Evolutionary conservation across 148 eudicot genomes (phyloP).

Genomic region (Suaeda aralocaspica): DNA sequence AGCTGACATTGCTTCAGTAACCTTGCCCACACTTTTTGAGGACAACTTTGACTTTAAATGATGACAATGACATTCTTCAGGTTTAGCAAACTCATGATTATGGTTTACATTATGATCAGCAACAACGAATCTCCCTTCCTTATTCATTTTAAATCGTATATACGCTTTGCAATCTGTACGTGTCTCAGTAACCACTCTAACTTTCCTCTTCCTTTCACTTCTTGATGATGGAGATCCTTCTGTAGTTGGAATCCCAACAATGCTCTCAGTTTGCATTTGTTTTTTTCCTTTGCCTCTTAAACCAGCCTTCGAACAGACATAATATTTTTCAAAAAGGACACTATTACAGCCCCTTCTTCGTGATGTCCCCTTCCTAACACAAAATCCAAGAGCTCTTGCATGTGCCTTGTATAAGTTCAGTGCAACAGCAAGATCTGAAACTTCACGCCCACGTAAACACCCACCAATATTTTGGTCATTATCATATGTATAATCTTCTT

Average conservation of each 20-base stretch:
- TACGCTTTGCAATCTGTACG: slow-evolving; percentile 3
- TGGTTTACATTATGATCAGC: neutral
- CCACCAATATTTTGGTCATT: slow-evolving; percentile 1
- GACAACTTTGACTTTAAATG: neutral
- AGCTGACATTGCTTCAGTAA: neutral
- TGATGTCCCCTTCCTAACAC: slow-evolving; percentile 7
- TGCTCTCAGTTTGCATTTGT: neutral
- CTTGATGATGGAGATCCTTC: neutral
- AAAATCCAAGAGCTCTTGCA: slow-evolving; percentile 7
- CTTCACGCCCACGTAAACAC: slow-evolving; percentile 5
- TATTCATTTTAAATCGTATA: neutral
- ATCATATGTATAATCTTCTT: slow-evolving; percentile 1
- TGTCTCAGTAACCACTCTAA: slow-evolving; percentile 2
- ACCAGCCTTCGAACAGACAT: slow-evolving; percentile 1
- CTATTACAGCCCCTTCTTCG: neutral
- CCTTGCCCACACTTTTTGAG: neutral
- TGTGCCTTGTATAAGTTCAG: neutral
- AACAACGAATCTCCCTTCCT: neutral
- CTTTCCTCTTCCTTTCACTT: neutral
- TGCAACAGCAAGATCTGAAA: neutral
- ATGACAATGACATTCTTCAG: neutral
- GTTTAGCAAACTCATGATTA: neutral
- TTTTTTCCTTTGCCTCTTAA: neutral
- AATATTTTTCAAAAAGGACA: slow-evolving; percentile 4
- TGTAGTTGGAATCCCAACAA: neutral